phyloP scores from a whole-genome alignment of 305 asterid species.

The Rubia tinctorum region DNA sequence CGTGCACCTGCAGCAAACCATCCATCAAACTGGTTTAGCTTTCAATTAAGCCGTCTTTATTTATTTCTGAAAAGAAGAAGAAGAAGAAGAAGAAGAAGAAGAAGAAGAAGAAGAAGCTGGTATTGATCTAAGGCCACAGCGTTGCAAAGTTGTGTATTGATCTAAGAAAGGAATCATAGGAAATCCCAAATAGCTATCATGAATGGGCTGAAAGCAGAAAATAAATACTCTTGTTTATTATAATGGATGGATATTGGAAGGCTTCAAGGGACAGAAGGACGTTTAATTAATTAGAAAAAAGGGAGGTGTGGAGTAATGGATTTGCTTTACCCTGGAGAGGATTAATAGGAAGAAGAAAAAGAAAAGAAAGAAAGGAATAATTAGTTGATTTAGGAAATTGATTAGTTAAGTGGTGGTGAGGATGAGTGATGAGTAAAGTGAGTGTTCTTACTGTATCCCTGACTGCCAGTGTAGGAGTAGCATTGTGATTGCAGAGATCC shows the following conservation, averaged over 20 bases:
- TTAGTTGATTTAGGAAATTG: neutral
- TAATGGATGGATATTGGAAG: conserved; percentile 10
- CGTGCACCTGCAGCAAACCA: conserved; percentile 55
- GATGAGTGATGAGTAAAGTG: neutral
- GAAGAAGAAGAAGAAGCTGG: no score
- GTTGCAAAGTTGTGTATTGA: no score
- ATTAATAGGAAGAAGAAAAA: neutral
- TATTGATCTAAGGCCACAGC: neutral
- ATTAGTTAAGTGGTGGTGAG: neutral
- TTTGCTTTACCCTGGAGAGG: conserved; percentile 15
- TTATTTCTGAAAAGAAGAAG: no score
- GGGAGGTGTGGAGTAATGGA: conserved; percentile 9
- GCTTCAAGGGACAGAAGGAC: conserved; percentile 8
- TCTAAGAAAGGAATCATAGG: neutral
- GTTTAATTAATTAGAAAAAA: neutral
- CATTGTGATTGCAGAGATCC: conserved; percentile 80
- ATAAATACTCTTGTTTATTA: conserved; percentile 12
- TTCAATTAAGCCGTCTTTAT: no score
- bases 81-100: no score
- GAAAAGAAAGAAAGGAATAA: neutral
- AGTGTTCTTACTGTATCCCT: conserved; percentile 67
- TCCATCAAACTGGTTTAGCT: no score
- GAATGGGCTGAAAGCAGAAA: conserved; percentile 22
- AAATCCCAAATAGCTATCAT: conserved; percentile 15
- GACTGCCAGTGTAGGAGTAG: conserved; percentile 71